Base-by-base conservation (phyloP, 73 alveolate genomes). In the Breviolum minutum region DNA sequence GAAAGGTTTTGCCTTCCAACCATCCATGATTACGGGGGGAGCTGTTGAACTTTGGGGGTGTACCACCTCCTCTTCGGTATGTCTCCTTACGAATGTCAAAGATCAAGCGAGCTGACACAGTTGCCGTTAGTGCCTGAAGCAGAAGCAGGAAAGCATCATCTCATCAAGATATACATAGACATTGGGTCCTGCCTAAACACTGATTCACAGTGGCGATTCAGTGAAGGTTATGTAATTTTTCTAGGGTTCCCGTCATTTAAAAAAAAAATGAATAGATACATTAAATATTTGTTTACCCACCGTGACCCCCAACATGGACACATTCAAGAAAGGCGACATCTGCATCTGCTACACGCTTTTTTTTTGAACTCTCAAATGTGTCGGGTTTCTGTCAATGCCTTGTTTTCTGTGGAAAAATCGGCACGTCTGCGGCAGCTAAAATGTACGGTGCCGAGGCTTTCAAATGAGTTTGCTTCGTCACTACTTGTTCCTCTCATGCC, bases 41-140 rank as follows among this genome's bases (percentile, higher is more conserved):
- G 54, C 54, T 40, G 54, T 40, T 40, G 54, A 40, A 40, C 54
- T 40, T 3, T 40, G 54, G 54, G 54, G 54, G 54, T 40, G 54
- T 40, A 40, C 54, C 54, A 40, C 54, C 54, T 40, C 3, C 54
- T 40, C 54, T 40, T 40, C 54, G 54, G 54, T 40, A 83, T 32
- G 30, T 63, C 48, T 27, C 98, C 98, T 92, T 76, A 9, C 98
- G 98, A 64, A 92, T 73, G 98, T 92, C 98, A 81, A 92, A 92
- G 80, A 92, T 92, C 79, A 92, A 66, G 80, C 98, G 98, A 13
- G 98, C 63, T 2, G 98, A 92, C 68, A 92, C 98, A 11, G 98
- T 92, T 19, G 32, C 98, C 9, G 98, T 92, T 40, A 92, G 66
- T 14, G 98, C 98, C 98, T 92, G 54, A n/a, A n/a, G n/a, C n/a